Base-by-base conservation (phyloP, 352 stramenopile species). In the Phytopythium montanum region DNA sequence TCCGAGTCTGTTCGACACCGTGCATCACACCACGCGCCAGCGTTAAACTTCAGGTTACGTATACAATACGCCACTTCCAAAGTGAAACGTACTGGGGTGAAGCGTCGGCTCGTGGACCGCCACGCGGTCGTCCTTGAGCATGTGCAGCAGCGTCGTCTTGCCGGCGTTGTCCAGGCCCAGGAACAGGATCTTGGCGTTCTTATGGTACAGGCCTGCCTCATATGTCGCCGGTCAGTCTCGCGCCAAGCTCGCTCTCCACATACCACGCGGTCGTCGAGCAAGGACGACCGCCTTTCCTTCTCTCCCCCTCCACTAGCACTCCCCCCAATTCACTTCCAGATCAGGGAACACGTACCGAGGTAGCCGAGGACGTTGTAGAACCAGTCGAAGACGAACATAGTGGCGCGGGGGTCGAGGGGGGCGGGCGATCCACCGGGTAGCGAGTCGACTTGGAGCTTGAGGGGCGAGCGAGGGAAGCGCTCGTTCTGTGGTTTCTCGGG, bases 121-220 rank as follows among this genome's bases (percentile, higher is more conserved):
- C 19, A 99, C 93, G 61, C 96, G 83, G 77, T 98, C 96, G 59
- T 99, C 97, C 89, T 99, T 99, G 29, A 99, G 88, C 96, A 99
- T 99, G 84, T 99, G 97, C 59, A 99, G 79, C 38, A 99, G 79
- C 28, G 98, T 99, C 14, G 98, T 99, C 81, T 99, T 99, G 69
- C 98, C 98, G 49, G 98, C 98, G 85, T 99, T 99, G 76, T 99
- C 98, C 29, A 99, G 78, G 28, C 98, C 98, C 28, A 99, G 74
- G 81, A 99, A 99, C 41, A 99, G 72, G 73, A 99, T 99, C 82
- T 99, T 99, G 66, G 97, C 98, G 75, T 98, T 99, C 86, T 99
- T 99, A 82, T 99, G 97, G 79, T 99, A 99, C 56, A 99, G 86
- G 51, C 98, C 98, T 99, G 54, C 16, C n/a, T 61, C 50, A 6